Conservation (phyloP, 139 green algal genomes). For the Tetraselmis striata region DNA sequence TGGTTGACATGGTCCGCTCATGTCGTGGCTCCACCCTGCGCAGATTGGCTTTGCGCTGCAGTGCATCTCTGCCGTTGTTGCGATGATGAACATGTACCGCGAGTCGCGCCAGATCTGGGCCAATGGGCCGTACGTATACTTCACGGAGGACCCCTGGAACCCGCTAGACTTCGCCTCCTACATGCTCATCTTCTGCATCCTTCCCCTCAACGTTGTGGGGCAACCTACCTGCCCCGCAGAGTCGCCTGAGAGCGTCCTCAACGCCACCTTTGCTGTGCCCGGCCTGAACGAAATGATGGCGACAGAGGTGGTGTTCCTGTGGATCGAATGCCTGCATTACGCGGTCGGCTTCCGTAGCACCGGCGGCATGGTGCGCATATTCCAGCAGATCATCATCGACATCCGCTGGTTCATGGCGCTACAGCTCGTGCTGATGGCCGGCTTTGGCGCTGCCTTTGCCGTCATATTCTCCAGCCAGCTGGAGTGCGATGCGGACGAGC, state of each 20-base stretch:
- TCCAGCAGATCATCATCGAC: conserved; percentile 32
- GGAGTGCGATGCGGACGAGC: background rate
- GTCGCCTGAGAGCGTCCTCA: background rate
- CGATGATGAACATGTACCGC: background rate
- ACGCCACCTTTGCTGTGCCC: no score
- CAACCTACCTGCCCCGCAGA: background rate
- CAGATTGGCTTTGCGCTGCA: background rate
- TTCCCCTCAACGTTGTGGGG: conserved; percentile 18
- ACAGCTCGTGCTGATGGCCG: conserved; percentile 28
- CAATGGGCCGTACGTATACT: background rate
- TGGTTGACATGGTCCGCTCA: no score
- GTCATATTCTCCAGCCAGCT: conserved; percentile 25
- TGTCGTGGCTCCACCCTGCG: no score
- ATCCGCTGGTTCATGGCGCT: conserved; percentile 36
- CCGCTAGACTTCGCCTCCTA: conserved; percentile 25
- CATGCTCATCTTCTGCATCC: conserved; percentile 18
- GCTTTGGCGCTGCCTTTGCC: conserved; percentile 31
- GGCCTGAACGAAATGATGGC: conserved; percentile 10
- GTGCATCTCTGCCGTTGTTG: background rate
- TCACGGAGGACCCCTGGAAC: conserved; percentile 20
- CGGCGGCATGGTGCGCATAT: conserved; percentile 37
- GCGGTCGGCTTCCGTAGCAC: conserved; percentile 31
- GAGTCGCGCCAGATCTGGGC: background rate
- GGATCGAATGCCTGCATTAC: conserved; percentile 35
- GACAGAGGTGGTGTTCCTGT: conserved; percentile 27